Percentiles rank a stretch among this genome's conserved stretches.
Conservation (phyloP, 176 grass and related monocot genomes). For the Zoysia pacifica region DNA sequence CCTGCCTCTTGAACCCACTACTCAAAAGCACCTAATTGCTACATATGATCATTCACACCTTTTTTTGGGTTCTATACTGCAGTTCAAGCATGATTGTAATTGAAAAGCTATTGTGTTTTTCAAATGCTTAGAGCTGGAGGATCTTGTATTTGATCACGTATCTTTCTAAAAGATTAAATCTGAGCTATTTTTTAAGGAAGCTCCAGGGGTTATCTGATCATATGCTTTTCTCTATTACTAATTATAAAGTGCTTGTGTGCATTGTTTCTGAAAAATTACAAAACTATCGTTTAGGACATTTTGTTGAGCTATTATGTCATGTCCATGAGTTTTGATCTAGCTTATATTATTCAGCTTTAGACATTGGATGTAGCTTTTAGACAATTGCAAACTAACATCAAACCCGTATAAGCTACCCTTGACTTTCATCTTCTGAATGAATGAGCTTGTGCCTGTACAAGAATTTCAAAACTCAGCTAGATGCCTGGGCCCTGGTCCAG, state of each 20-base stretch:
- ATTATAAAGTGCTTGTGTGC: background rate
- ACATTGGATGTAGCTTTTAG: background rate
- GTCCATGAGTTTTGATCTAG: background rate
- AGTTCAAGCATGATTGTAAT: conserved; percentile 19
- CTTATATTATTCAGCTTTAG: background rate
- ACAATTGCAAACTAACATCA: background rate
- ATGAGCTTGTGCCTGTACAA: background rate
- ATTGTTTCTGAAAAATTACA: background rate
- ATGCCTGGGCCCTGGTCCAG: background rate
- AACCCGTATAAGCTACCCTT: background rate
- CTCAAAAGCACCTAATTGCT: background rate
- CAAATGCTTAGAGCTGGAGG: background rate
- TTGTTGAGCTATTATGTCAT: background rate
- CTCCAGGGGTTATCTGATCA: background rate
- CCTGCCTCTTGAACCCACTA: background rate
- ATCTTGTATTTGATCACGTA: background rate
- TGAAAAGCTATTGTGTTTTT: background rate
- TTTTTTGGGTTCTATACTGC: background rate
- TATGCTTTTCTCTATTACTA: background rate
- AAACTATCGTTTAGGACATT: background rate
- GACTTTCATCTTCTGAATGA: background rate
- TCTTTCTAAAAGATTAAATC: background rate
- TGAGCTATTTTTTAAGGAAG: background rate
- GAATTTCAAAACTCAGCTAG: background rate
- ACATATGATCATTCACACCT: background rate